Base-by-base conservation (phyloP, 2,329 filamentous ascomycete genomes). In the Calonectria ilicicola region DNA sequence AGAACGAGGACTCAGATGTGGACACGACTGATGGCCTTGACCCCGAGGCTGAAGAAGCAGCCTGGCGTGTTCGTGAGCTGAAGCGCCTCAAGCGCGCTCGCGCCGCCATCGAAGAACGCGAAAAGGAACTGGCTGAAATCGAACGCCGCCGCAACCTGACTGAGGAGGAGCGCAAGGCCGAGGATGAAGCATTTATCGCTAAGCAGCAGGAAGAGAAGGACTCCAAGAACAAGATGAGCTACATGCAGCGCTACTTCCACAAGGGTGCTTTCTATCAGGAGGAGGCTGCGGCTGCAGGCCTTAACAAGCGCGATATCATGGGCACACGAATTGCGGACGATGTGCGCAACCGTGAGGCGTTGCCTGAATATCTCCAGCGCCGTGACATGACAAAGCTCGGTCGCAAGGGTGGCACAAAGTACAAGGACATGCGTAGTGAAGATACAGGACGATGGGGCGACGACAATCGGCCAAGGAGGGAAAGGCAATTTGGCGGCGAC, bases 231-330 rank as follows among this genome's bases (percentile, higher is more conserved):
- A 93, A 96, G 84, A 95, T 97, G 89, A 90, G 90, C 2, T 98
- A 92, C 83, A 95, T 98, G 94, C 96, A 98, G 81, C 95, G 96
- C 82, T 99, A 98, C 86, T 96, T 95, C 84, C 97, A 99, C 88
- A 96, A 96, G 85, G 97, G 97, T 62, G 97, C 97, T 19, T 99
- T 98, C 86, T 98, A 95, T 87, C 94, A 93, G 77, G 95, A 96
- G 65, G 94, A 97, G 78, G 89, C 92, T 65, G 91, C 92, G 77
- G 91, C 91, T 19, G 91, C 94, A 74, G 94, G 95, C 1, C 87
- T 98, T 56, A 92, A 94, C 75, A 90, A 93, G 81, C 89, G 97
- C 58, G 94, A 98, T 81, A 89, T 98, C 76, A 98, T 98, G 91
- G 96, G 96, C 17, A 91, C 93, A 2, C 88, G 91, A 64, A 97